Evolutionary conservation across 1,284 basidiomycete species (phyloP).

Genomic region (Coriolopsis trogii): DNA sequence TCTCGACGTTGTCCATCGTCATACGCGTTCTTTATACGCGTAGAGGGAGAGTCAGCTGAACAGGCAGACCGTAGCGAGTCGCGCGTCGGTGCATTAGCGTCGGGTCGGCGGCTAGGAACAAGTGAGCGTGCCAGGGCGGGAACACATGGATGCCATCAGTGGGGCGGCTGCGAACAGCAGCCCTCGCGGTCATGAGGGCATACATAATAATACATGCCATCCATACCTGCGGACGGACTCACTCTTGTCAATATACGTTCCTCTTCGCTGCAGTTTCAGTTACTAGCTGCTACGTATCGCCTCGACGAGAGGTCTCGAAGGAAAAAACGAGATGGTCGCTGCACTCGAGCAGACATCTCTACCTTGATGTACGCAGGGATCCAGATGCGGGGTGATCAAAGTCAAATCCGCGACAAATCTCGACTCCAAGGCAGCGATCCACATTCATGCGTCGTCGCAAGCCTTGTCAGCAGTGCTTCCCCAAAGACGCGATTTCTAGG

Average conservation of each 20-base stretch:
- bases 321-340: no score
- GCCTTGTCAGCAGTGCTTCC: no score
- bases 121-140: not conserved
- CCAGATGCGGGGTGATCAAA: not conserved
- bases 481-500: no score
- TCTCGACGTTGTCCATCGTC: not conserved
- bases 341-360: no score
- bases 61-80: not conserved
- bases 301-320: no score
- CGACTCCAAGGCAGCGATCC: no score
- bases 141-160: not conserved
- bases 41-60: constrained; percentile 1
- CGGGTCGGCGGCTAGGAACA: not conserved
- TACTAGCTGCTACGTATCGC: no score
- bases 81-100: constrained; percentile 1
- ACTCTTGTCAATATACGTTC: not conserved
- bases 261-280: no score
- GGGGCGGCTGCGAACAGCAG: not conserved
- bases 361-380: no score
- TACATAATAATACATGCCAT: not conserved
- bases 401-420: not conserved
- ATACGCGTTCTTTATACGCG: not conserved
- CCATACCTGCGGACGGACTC: not conserved
- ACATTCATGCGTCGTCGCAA: no score
- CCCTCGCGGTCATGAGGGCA: not conserved